Evolutionary conservation across 805 yeast genomes (phyloP).

Genomic region (Candida ficus): DNA sequence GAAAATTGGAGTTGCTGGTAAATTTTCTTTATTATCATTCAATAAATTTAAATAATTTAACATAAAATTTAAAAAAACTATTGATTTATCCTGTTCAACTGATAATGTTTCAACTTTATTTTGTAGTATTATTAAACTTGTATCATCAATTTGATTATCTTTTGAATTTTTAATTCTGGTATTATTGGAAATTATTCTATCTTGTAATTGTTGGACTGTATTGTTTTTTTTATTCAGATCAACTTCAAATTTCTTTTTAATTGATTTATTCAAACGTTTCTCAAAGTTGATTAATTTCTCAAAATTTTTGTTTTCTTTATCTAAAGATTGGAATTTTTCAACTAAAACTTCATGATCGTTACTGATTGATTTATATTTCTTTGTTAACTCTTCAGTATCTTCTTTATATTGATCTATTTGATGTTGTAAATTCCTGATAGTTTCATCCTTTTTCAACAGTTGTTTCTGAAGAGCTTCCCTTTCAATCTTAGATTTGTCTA

Average conservation of each 20-base stretch:
- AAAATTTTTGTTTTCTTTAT: background rate
- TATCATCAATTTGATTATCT: slow-evolving; percentile 2
- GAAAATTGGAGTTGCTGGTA: slow-evolving; percentile 6
- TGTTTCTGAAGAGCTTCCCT: slow-evolving; percentile 1
- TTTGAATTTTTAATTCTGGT: slow-evolving; percentile 9
- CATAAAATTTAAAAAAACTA: slow-evolving; percentile 6
- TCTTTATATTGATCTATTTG: slow-evolving; percentile 1
- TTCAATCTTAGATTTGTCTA: slow-evolving; percentile 12
- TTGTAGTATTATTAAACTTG: background rate
- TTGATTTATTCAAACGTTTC: slow-evolving; percentile 9
- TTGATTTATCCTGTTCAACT: slow-evolving; percentile 19
- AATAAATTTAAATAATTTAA: slow-evolving; percentile 7
- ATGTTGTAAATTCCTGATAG: background rate
- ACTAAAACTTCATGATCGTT: slow-evolving; percentile 7
- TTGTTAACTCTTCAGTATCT: background rate
- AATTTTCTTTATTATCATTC: slow-evolving; percentile 1
- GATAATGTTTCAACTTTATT: slow-evolving; percentile 9
- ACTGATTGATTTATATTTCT: background rate
- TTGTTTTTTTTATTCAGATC: slow-evolving; percentile 18
- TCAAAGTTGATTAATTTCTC: slow-evolving; percentile 3
- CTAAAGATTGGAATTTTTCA: background rate
- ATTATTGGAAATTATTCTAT: slow-evolving; percentile 10
- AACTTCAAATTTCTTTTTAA: slow-evolving; percentile 16
- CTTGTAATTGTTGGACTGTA: slow-evolving; percentile 17
- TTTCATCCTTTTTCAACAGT: slow-evolving; percentile 3